A percentile compares a stretch with the other conserved stretches of the same genome.
These are phyloP conservation scores for Lolium perenne DNA, from an alignment of 176 grass and related monocot species.

Conservation along the genomic window DNA sequence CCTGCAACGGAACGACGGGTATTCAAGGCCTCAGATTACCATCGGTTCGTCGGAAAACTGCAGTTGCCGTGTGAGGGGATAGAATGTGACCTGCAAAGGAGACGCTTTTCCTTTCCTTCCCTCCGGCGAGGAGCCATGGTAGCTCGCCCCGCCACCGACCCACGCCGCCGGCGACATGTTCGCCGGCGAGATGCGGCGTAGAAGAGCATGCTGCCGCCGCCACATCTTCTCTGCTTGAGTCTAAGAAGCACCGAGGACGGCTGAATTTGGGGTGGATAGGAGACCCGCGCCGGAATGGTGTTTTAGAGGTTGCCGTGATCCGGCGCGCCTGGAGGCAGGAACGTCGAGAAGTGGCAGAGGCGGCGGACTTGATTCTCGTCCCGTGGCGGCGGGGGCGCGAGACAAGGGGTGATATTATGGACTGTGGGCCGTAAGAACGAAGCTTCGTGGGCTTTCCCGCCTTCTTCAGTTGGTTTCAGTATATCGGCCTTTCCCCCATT, in stretches of 20 bases:
- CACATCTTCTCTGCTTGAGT: conserved; percentile 23
- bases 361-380: neutral
- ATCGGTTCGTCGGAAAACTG: neutral
- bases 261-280: no score
- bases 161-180: conserved; percentile 8
- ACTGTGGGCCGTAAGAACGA: no score
- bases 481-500: no score
- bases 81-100: conserved; percentile 38
- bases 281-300: neutral
- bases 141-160: neutral
- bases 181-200: neutral
- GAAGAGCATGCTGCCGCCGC: conserved; percentile 35
- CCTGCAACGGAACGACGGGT: conserved; percentile 32
- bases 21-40: neutral
- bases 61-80: neutral
- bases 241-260: neutral
- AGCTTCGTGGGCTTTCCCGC: no score
- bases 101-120: conserved; percentile 34
- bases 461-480: no score
- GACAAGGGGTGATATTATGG: no score
- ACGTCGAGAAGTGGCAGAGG: neutral
- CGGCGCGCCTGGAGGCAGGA: neutral
- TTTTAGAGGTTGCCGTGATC: neutral
- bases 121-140: neutral
- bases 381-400: neutral